Percentiles rank a stretch among this genome's conserved stretches.
phyloP scores from a whole-genome alignment of 495 filamentous ascomycete genomes.

The Thozetella sp. region DNA sequence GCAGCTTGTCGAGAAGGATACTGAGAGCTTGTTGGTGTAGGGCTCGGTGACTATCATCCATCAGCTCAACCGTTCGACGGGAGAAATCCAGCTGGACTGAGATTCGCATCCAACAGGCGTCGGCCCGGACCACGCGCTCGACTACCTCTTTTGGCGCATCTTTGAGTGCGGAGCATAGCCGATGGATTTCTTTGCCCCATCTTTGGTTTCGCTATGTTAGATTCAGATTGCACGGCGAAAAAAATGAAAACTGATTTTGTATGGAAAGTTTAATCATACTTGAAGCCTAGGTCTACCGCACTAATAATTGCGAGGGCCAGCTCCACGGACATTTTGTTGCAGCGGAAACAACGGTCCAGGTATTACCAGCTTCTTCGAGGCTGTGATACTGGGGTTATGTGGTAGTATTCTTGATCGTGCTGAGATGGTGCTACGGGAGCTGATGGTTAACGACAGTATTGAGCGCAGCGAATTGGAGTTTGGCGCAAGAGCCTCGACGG shows the following conservation, averaged over 20 bases:
- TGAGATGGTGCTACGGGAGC: too few relatives aligned
- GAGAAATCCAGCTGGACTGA: constrained; percentile 35
- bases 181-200: constrained; percentile 13
- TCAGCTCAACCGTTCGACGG: constrained; percentile 22
- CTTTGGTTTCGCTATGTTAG: background rate
- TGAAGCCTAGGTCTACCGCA: constrained; percentile 11
- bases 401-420: constrained; percentile 5
- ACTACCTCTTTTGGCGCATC: constrained; percentile 21
- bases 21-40: constrained; percentile 31
- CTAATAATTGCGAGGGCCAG: constrained; percentile 6
- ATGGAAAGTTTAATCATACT: constrained; percentile 8
- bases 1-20: constrained; percentile 29
- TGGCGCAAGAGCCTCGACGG: too few relatives aligned
- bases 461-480: too few relatives aligned
- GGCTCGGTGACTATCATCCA: constrained; percentile 33
- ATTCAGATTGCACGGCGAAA: background rate
- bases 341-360: background rate
- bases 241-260: too few relatives aligned
- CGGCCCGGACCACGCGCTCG: constrained; percentile 31
- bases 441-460: too few relatives aligned
- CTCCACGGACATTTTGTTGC: constrained; percentile 14
- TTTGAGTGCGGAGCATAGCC: constrained; percentile 15
- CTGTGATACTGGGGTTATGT: background rate
- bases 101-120: constrained; percentile 33
- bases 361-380: background rate